These are phyloP conservation scores for Leccinum fuscescens DNA, from an alignment of 1,284 basidiomycete genomes.

Conservation along the genomic window DNA sequence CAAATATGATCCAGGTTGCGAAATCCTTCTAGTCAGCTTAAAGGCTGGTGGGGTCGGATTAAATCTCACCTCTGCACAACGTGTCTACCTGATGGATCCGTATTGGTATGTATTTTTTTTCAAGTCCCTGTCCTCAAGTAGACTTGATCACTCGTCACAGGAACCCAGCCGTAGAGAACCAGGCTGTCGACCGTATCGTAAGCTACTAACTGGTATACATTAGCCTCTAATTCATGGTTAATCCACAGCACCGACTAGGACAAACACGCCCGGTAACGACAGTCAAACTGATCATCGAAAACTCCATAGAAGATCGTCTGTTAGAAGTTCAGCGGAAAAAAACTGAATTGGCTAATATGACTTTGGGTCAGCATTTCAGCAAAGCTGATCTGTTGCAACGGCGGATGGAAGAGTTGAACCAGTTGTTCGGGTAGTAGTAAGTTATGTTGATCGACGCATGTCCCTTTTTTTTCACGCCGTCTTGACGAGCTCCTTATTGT, in stretches of 20 bases:
- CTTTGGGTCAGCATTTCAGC: conserved; percentile 76
- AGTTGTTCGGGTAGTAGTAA: conserved; percentile 55
- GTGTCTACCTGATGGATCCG: conserved; percentile 93
- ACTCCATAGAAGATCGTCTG: conserved; percentile 88
- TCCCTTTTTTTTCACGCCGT: conserved; percentile 10
- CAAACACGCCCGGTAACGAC: conserved; percentile 91
- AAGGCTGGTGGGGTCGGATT: conserved; percentile 97
- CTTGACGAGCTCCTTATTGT: conserved; percentile 21
- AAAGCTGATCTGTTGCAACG: conserved; percentile 82
- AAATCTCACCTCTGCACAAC: conserved; percentile 89
- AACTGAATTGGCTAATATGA: conserved; percentile 88
- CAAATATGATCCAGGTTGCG: conserved; percentile 79
- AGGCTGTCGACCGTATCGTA: conserved; percentile 91
- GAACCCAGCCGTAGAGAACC: conserved; percentile 97
- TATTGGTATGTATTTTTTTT: conserved; percentile 66
- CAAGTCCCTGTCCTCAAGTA: background rate
- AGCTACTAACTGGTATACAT: conserved; percentile 1
- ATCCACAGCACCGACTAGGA: conserved; percentile 79
- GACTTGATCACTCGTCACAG: conserved; percentile 39
- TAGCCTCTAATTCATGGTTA: conserved; percentile 8
- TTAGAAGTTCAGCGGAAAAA: conserved; percentile 94
- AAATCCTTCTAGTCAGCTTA: conserved; percentile 92
- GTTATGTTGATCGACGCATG: conserved; percentile 21
- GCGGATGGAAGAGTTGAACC: conserved; percentile 78
- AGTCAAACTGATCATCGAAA: conserved; percentile 88